Conservation (phyloP, 768 basidiomycete genomes). For the Panaeolus papilionaceus region DNA sequence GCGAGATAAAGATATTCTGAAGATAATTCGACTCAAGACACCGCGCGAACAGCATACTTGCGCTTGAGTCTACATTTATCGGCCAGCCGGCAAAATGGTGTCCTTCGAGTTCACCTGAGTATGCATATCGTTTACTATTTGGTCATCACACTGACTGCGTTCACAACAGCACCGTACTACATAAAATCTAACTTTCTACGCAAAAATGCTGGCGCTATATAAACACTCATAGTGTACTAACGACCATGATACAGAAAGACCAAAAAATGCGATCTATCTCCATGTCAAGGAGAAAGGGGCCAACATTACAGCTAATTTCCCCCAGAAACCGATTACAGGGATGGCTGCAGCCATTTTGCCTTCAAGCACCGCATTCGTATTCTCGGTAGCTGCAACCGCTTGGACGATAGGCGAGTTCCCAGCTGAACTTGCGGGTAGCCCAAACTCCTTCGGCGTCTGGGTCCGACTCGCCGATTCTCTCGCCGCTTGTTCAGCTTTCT, state of each 20-base stretch:
- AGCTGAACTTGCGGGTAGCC: neutral
- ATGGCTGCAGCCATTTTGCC: slow-evolving; percentile 41
- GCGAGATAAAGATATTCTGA: too few relatives aligned
- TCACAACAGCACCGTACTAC: too few relatives aligned
- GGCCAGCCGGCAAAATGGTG: too few relatives aligned
- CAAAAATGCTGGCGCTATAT: neutral
- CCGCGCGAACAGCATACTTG: too few relatives aligned
- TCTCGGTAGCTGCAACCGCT: slow-evolving; percentile 34
- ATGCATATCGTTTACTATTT: too few relatives aligned
- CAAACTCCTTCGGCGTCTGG: neutral
- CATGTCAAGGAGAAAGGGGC: slow-evolving; percentile 42
- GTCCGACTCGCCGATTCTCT: neutral
- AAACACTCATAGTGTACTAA: too few relatives aligned
- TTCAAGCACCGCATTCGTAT: slow-evolving; percentile 38
- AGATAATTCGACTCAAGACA: too few relatives aligned
- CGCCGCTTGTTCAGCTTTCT: slow-evolving; percentile 20
- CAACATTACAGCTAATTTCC: slow-evolving; percentile 40
- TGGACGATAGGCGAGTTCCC: slow-evolving; percentile 26
- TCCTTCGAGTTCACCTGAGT: too few relatives aligned
- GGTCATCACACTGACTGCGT: too few relatives aligned
- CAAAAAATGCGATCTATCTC: slow-evolving; percentile 24
- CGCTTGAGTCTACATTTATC: neutral
- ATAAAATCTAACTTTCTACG: neutral
- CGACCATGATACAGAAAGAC: too few relatives aligned
- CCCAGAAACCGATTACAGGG: slow-evolving; percentile 41